These are phyloP conservation scores for Aspergillus aculeatinus DNA, from an alignment of 2,329 filamentous ascomycete species.

Conservation along the genomic window DNA sequence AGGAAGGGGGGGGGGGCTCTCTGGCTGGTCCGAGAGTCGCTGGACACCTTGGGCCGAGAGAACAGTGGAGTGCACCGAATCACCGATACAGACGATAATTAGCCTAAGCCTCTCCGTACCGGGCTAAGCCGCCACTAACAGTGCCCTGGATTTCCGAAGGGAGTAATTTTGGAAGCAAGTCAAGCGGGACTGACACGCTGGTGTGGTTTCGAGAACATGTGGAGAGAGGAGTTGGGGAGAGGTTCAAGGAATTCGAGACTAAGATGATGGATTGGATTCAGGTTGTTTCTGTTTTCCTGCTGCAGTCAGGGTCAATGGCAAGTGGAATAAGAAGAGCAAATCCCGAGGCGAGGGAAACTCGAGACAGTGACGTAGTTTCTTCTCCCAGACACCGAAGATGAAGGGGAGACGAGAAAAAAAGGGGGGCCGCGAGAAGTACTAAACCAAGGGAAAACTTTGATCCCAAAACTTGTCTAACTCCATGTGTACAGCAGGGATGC, in stretches of 20 bases:
- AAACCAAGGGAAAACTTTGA: neutral
- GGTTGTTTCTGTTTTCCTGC: neutral
- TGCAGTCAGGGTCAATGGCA: neutral
- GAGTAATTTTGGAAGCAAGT: constrained; percentile 1
- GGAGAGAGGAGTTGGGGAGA: neutral
- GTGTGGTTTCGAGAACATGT: neutral
- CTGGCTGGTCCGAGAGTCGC: constrained; percentile 6
- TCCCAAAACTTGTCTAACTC: neutral
- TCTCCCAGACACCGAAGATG: neutral
- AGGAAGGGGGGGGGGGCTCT: neutral
- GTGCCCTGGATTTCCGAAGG: neutral
- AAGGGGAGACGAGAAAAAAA: neutral
- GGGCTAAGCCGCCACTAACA: constrained; percentile 5
- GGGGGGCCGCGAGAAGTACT: neutral
- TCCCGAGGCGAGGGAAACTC: neutral
- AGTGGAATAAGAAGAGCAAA: neutral
- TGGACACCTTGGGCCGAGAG: neutral
- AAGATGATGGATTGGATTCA: neutral
- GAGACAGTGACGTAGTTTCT: constrained; percentile 1
- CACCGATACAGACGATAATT: constrained; percentile 1
- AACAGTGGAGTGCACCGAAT: neutral
- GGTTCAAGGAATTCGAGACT: neutral
- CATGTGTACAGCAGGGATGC: neutral
- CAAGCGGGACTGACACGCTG: neutral
- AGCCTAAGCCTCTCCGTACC: constrained; percentile 1